Percentiles rank a stretch among this genome's conserved stretches.
Evolutionary conservation across 768 basidiomycete species (phyloP).

Genomic region (Rhizopogon rudus): DNA sequence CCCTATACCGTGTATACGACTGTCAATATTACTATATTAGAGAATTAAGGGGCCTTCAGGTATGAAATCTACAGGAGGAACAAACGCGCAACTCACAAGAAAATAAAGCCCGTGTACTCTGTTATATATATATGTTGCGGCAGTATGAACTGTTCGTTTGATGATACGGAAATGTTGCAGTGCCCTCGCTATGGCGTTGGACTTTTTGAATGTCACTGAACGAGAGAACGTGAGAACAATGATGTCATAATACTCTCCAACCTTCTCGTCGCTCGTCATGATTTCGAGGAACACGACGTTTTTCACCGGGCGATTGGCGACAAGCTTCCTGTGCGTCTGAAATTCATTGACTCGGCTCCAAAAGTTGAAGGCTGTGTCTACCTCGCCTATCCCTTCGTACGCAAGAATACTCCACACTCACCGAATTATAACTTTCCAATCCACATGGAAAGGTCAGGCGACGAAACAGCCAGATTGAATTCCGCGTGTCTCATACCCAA

Average conservation of each 20-base stretch:
- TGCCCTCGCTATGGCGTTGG: background rate
- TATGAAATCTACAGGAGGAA: background rate
- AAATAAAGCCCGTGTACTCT: background rate
- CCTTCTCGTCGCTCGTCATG: background rate
- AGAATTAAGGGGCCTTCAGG: background rate
- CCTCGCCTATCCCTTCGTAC: too few species aligned
- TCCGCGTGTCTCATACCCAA: too few species aligned
- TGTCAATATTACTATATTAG: background rate
- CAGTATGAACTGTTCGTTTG: background rate
- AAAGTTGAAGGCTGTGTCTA: background rate
- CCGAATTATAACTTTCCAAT: background rate
- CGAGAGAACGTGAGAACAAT: background rate
- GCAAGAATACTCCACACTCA: background rate
- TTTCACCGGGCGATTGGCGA: background rate
- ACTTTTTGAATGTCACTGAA: background rate
- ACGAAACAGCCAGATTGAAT: too few species aligned
- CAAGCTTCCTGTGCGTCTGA: too few species aligned
- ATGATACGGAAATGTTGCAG: background rate
- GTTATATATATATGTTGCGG: background rate
- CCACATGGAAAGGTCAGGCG: too few species aligned
- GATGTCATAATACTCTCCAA: background rate
- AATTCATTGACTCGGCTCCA: too few species aligned
- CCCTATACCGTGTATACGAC: background rate
- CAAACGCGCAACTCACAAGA: background rate
- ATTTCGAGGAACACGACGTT: too few species aligned